Percentiles rank a stretch among this genome's conserved stretches.
Evolutionary conservation across 2,329 filamentous ascomycete genomes (phyloP).

Genomic region (Colletotrichum sp.): DNA sequence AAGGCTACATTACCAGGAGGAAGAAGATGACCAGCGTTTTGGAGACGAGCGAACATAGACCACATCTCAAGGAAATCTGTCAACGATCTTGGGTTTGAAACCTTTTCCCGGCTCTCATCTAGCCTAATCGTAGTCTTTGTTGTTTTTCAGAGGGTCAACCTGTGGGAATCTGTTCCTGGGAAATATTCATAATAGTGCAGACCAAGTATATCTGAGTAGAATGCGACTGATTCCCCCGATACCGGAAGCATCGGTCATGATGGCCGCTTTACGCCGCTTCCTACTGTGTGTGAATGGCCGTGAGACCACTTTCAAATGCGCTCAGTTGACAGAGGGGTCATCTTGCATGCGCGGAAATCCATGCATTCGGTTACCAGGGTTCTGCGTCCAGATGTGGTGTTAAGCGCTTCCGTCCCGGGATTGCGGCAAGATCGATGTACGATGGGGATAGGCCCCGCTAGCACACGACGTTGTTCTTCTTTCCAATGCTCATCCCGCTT

Average conservation of each 20-base stretch:
- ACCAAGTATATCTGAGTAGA: no score
- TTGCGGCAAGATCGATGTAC: neutral
- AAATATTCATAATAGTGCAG: no score
- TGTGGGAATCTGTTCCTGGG: neutral
- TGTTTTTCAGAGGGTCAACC: fast-evolving
- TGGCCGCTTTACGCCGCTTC: neutral
- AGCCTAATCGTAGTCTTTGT: fast-evolving
- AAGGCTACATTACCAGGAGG: conserved; percentile 8
- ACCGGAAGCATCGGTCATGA: no score
- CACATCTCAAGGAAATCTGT: neutral
- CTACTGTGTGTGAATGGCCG: fast-evolving
- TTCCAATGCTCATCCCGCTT: fast-evolving
- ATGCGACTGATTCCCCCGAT: no score
- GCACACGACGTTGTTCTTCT: neutral
- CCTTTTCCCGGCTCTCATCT: fast-evolving
- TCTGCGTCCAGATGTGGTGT: neutral
- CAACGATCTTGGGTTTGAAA: fast-evolving
- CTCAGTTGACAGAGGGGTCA: neutral
- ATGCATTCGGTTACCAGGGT: fast-evolving
- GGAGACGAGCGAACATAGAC: neutral
- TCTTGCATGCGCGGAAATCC: fast-evolving
- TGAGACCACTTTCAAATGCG: neutral
- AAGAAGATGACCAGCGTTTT: neutral
- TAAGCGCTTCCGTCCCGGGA: neutral
- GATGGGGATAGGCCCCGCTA: fast-evolving